Percentiles rank a stretch among this genome's conserved stretches.
Evolutionary conservation across 176 grass and related monocot genomes (phyloP).

Genomic region (Eleusine indica): DNA sequence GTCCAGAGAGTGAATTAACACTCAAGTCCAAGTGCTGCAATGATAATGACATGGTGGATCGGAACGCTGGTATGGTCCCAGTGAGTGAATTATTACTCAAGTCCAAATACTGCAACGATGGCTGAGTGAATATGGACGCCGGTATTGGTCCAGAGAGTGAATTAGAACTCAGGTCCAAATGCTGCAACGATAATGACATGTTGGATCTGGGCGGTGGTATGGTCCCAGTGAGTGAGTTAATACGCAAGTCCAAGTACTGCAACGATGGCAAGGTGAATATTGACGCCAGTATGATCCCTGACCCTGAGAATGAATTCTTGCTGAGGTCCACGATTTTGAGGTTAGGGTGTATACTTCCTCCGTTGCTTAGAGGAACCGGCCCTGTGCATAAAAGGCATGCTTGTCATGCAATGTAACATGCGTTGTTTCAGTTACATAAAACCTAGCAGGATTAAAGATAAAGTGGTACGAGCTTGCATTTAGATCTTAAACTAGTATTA

Average conservation of each 20-base stretch:
- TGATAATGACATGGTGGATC: slow-evolving; percentile 30
- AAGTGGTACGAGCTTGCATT: too few species aligned
- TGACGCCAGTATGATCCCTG: too few species aligned
- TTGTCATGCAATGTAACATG: too few species aligned
- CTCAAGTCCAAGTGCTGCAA: neutral
- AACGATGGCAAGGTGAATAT: too few species aligned
- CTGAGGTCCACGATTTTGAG: slow-evolving; percentile 34
- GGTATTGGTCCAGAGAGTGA: slow-evolving; percentile 32
- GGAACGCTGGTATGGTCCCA: slow-evolving; percentile 16
- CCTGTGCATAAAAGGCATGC: neutral
- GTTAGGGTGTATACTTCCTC: neutral
- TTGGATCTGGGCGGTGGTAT: slow-evolving; percentile 35
- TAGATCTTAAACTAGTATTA: too few species aligned
- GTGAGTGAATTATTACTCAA: slow-evolving; percentile 4
- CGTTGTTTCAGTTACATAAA: too few species aligned
- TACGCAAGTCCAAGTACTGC: too few species aligned
- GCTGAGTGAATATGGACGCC: slow-evolving; percentile 35
- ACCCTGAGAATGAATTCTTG: slow-evolving; percentile 10
- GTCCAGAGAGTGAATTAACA: slow-evolving; percentile 10
- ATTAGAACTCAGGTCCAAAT: too few species aligned
- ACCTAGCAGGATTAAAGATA: too few species aligned
- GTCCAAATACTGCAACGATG: slow-evolving; percentile 2
- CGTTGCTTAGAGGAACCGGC: neutral
- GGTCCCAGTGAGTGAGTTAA: slow-evolving; percentile 12
- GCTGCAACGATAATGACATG: slow-evolving; percentile 18